Percentiles rank a stretch among this genome's conserved stretches.
Evolutionary conservation across 2,329 filamentous ascomycete species (phyloP).

Genomic region (Fusarium pininemorale): DNA sequence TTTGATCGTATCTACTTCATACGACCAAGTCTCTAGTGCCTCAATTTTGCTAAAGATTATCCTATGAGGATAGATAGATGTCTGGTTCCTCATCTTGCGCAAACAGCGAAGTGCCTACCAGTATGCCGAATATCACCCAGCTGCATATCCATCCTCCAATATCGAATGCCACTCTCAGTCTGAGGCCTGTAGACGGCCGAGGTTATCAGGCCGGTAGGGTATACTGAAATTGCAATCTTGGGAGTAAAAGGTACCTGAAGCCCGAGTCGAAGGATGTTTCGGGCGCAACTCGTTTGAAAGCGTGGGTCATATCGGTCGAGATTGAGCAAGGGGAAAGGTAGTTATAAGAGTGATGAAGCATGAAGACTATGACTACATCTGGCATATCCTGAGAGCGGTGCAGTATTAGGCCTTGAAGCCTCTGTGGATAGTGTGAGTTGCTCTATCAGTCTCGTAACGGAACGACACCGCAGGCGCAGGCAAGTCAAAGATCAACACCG

Average conservation of each 20-base stretch:
- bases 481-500: too few relatives aligned
- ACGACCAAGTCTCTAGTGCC: accelerated
- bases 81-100: background rate
- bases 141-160: background rate
- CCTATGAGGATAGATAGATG: background rate
- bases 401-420: background rate
- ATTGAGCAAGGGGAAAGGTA: background rate
- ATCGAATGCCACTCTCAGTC: too few relatives aligned
- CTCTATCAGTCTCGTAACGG: background rate
- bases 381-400: accelerated
- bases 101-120: too few relatives aligned
- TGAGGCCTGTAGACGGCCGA: accelerated
- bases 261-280: accelerated
- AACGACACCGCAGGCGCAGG: too few relatives aligned
- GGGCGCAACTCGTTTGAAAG: accelerated
- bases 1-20: accelerated
- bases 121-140: background rate
- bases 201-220: accelerated
- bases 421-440: background rate
- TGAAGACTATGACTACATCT: accelerated
- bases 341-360: accelerated
- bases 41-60: accelerated
- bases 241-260: accelerated
- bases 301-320: accelerated
- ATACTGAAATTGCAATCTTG: accelerated